These are phyloP conservation scores for Bromus sterilis DNA, from an alignment of 176 grass and related monocot genomes.

Conservation along the genomic window DNA sequence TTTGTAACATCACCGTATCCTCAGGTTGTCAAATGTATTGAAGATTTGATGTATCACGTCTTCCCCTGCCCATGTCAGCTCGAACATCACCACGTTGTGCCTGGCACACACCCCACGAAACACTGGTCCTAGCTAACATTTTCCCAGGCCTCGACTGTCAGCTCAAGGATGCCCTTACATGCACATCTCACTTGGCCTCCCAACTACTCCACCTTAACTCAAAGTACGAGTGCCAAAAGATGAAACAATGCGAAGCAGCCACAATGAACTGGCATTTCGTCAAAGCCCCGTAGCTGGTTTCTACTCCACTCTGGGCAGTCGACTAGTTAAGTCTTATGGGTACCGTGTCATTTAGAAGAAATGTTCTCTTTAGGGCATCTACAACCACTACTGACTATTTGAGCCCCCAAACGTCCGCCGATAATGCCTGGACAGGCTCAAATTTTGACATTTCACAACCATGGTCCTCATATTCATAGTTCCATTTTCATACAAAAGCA, in stretches of 20 bases:
- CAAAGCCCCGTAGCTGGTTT: background rate
- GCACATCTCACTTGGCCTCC: background rate
- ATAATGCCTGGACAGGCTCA: no score
- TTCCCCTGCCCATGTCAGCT: background rate
- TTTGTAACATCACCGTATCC: background rate
- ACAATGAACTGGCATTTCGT: background rate
- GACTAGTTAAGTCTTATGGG: background rate
- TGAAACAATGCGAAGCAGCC: background rate
- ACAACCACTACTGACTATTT: no score
- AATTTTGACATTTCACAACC: no score
- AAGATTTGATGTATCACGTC: background rate
- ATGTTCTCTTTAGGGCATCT: background rate
- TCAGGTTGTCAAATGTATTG: background rate
- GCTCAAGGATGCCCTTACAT: background rate
- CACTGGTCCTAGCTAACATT: background rate
- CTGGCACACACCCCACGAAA: background rate
- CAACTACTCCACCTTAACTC: background rate
- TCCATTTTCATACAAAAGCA: no score
- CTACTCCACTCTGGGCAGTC: background rate
- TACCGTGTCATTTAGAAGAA: background rate
- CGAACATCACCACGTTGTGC: conserved; percentile 10
- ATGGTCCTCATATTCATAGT: no score
- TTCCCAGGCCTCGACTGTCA: background rate
- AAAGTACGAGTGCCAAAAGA: background rate
- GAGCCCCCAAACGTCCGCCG: no score